Conservation (phyloP, 192 early-diverging fungal genomes). For the Backusella circina region DNA sequence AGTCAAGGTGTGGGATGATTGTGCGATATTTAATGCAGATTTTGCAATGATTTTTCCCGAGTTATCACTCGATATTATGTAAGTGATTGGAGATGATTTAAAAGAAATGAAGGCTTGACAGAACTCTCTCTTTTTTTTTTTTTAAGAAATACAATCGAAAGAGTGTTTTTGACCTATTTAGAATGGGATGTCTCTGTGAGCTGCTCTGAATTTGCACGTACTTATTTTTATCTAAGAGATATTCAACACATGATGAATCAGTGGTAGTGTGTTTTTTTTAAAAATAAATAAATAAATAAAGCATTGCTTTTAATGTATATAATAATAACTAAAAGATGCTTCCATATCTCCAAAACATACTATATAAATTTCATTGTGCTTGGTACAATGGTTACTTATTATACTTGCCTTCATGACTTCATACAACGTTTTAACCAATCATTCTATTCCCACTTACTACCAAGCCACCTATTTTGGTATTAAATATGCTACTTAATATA, state of each 20-base stretch:
- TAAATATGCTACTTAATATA: not conserved
- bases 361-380: too few relatives aligned
- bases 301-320: not conserved
- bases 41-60: conserved; percentile 77
- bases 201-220: conserved; percentile 9
- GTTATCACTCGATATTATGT: conserved; percentile 62
- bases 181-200: conserved; percentile 3
- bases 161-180: conserved; percentile 7
- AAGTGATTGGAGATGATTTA: conserved; percentile 15
- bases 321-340: not conserved
- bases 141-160: conserved; percentile 1
- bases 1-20: conserved; percentile 86
- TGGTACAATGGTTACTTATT: too few relatives aligned
- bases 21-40: conserved; percentile 82
- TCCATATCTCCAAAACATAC: too few relatives aligned
- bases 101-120: not conserved
- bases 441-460: not conserved
- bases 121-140: not conserved
- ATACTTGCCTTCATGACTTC: too few relatives aligned
- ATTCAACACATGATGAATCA: conserved; percentile 7
- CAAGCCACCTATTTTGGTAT: too few relatives aligned
- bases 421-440: too few relatives aligned
- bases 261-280: not conserved
- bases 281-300: not conserved
- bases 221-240: conserved; percentile 9